These are phyloP conservation scores for Boletellus deceptivus DNA, from an alignment of 1,284 basidiomycete genomes.

Conservation along the genomic window DNA sequence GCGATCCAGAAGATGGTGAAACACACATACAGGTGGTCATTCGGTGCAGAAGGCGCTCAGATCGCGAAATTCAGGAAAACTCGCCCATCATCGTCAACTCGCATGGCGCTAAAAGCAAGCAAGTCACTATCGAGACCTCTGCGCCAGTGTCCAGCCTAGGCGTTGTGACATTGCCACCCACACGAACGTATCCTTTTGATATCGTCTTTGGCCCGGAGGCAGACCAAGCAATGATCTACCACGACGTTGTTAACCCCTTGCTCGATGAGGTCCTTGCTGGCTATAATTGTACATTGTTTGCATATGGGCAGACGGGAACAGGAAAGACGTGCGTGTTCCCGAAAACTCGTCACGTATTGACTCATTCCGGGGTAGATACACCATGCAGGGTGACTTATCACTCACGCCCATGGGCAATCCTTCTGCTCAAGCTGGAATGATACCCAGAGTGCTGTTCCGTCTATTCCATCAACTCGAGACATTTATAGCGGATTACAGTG, in stretches of 20 bases:
- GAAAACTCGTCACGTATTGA: slow-evolving; percentile 1
- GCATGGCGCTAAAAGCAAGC: slow-evolving; percentile 66
- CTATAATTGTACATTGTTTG: slow-evolving; percentile 98
- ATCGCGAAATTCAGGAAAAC: slow-evolving; percentile 77
- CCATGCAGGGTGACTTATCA: slow-evolving; percentile 90
- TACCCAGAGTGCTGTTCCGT: slow-evolving; percentile 92
- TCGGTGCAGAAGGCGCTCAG: slow-evolving; percentile 78
- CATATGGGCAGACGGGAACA: slow-evolving; percentile 98
- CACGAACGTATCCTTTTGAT: slow-evolving; percentile 88
- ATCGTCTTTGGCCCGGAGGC: slow-evolving; percentile 96
- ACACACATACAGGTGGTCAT: slow-evolving; percentile 91
- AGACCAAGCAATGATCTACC: slow-evolving; percentile 92
- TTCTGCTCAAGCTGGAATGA: slow-evolving; percentile 90
- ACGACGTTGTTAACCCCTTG: slow-evolving; percentile 91
- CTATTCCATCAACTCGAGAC: slow-evolving; percentile 89
- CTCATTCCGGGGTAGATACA: slow-evolving; percentile 57
- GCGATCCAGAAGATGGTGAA: slow-evolving; percentile 47
- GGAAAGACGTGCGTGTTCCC: slow-evolving; percentile 91
- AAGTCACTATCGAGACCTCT: slow-evolving; percentile 79
- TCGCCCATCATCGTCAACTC: slow-evolving; percentile 83
- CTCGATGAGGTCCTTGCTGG: slow-evolving; percentile 91
- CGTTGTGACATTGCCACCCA: slow-evolving; percentile 63
- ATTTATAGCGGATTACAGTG: slow-evolving; percentile 80
- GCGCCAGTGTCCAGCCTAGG: slow-evolving; percentile 63
- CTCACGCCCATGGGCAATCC: slow-evolving; percentile 86